These are phyloP conservation scores for Castanea crenata DNA, from an alignment of 306 rosid species.

Conservation along the genomic window DNA sequence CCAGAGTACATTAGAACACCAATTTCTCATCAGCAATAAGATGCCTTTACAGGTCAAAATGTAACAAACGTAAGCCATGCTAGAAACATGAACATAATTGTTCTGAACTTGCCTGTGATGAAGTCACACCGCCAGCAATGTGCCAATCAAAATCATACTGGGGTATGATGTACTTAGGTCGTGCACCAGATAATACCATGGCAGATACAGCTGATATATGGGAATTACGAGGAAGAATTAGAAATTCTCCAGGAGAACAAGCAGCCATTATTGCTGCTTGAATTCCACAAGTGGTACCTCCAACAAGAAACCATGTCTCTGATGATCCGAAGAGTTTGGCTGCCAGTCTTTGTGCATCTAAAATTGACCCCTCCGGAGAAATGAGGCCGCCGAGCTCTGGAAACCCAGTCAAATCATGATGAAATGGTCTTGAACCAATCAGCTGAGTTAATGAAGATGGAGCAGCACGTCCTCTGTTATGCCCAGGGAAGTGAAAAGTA, in stretches of 20 bases:
- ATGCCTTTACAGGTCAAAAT: neutral
- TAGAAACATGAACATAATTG: neutral
- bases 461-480: slow-evolving; percentile 88
- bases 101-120: slow-evolving; percentile 54
- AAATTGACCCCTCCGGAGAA: slow-evolving; percentile 68
- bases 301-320: slow-evolving; percentile 92
- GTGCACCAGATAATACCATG: slow-evolving; percentile 75
- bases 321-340: slow-evolving; percentile 73
- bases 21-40: neutral
- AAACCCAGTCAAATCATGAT: slow-evolving; percentile 75
- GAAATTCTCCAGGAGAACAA: slow-evolving; percentile 65
- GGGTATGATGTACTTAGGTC: slow-evolving; percentile 78
- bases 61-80: neutral
- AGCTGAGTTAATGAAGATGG: slow-evolving; percentile 60
- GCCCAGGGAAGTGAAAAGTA: slow-evolving; percentile 91
- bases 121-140: slow-evolving; percentile 62
- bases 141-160: slow-evolving; percentile 67
- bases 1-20: neutral
- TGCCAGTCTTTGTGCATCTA: slow-evolving; percentile 78
- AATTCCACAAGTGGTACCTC: slow-evolving; percentile 89
- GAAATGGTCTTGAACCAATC: slow-evolving; percentile 63
- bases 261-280: slow-evolving; percentile 90
- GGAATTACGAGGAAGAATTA: slow-evolving; percentile 75
- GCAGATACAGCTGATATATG: slow-evolving; percentile 80
- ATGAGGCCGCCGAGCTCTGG: slow-evolving; percentile 82